Conservation (phyloP, 345 rosid species). For the Bruguiera parviflora region DNA sequence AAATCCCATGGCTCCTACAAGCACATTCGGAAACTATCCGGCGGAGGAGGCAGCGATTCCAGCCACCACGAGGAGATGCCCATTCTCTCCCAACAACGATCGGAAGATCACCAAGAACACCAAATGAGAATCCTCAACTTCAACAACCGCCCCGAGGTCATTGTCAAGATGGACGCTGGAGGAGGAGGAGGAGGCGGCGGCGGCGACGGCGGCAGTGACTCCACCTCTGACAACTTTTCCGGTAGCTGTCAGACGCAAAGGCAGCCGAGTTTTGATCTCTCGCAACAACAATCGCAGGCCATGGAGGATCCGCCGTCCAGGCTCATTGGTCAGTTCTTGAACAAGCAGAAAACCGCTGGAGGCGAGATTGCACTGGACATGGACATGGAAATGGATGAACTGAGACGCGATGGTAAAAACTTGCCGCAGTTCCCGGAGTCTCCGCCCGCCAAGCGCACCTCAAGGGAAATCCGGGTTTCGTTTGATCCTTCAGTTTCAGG, state of each 20-base stretch:
- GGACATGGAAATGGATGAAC: conserved; percentile 63
- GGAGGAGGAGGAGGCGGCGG: background rate
- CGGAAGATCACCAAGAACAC: background rate
- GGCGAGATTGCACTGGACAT: conserved; percentile 69
- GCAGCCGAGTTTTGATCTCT: conserved; percentile 32
- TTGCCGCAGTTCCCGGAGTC: conserved; percentile 13
- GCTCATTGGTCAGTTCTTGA: conserved; percentile 34
- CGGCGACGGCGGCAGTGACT: background rate
- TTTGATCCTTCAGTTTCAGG: conserved; percentile 38
- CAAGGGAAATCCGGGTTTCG: conserved; percentile 50
- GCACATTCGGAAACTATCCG: conserved; percentile 19
- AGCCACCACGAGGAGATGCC: conserved; percentile 47
- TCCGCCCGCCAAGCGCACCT: conserved; percentile 10
- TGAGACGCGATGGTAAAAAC: conserved; percentile 2
- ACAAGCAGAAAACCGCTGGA: conserved; percentile 21
- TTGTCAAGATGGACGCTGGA: conserved; percentile 22
- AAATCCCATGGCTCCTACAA: conserved; percentile 41
- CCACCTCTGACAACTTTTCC: conserved; percentile 1
- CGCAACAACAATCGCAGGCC: background rate
- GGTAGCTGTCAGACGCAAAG: background rate
- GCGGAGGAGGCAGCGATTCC: conserved; percentile 5
- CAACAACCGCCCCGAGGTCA: conserved; percentile 12
- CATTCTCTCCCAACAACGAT: conserved; percentile 42
- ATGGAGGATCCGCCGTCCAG: conserved; percentile 34
- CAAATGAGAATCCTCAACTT: background rate